These are phyloP conservation scores for Punica granatum DNA, from an alignment of 345 rosid species.

Conservation along the genomic window DNA sequence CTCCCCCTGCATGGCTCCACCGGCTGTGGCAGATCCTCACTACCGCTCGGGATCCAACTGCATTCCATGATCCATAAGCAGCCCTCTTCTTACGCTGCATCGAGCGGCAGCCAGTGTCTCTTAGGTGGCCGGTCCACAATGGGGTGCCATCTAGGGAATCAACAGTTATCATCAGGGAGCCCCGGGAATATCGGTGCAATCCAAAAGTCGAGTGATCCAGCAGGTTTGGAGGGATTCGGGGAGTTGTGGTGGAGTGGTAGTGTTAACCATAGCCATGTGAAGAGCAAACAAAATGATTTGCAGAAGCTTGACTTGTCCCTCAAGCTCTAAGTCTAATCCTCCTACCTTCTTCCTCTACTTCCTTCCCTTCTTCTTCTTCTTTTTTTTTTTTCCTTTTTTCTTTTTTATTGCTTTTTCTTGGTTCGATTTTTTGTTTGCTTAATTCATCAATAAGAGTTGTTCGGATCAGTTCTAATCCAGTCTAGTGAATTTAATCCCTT, in stretches of 20 bases:
- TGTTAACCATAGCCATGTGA: conserved; percentile 30
- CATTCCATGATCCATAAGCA: conserved; percentile 71
- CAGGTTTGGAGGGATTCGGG: conserved; percentile 17
- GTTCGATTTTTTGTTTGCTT: background rate
- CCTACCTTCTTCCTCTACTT: background rate
- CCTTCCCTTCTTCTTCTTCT: no score
- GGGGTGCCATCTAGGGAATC: background rate
- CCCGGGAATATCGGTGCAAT: background rate
- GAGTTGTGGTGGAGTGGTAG: conserved; percentile 32
- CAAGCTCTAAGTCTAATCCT: conserved; percentile 45
- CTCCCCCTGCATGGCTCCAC: conserved; percentile 65
- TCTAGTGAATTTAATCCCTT: background rate
- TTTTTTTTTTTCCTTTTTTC: background rate
- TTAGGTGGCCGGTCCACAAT: conserved; percentile 8
- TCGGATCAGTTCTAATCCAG: background rate
- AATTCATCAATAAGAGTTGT: background rate
- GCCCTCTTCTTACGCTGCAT: background rate
- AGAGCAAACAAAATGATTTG: conserved; percentile 50
- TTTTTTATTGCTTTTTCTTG: background rate
- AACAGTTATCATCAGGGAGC: background rate
- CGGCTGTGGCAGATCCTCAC: conserved; percentile 20
- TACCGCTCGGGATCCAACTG: conserved; percentile 58
- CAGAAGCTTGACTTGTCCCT: conserved; percentile 85
- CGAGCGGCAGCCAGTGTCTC: conserved; percentile 11
- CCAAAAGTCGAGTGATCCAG: conserved; percentile 8